phyloP scores from a whole-genome alignment of 2,329 filamentous ascomycete genomes.

The Diplodia intermedia region DNA sequence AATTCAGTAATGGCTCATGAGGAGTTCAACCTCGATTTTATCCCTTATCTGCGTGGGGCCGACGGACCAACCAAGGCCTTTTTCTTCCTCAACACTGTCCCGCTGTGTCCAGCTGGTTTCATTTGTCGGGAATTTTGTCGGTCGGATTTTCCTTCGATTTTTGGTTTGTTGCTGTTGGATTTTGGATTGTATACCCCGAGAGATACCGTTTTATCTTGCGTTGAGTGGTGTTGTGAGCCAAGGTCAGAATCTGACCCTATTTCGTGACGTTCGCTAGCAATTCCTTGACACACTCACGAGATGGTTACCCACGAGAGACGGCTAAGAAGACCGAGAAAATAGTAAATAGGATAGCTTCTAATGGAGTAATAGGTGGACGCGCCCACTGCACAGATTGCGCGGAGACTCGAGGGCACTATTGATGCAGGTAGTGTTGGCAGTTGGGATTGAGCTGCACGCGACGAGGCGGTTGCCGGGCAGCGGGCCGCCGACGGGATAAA shows the following conservation, averaged over 20 bases:
- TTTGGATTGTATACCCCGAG: constrained; percentile 29
- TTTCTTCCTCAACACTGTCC: background rate
- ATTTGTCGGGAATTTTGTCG: constrained; percentile 19
- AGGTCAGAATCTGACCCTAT: constrained; percentile 1
- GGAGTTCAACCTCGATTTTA: background rate
- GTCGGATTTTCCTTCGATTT: constrained; percentile 4
- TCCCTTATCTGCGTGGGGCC: background rate
- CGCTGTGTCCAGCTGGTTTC: constrained; percentile 26
- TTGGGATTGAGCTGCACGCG: background rate
- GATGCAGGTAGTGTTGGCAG: background rate
- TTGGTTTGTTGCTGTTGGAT: constrained; percentile 18
- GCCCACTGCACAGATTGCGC: constrained; percentile 20
- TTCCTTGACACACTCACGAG: constrained; percentile 13
- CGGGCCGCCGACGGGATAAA: background rate
- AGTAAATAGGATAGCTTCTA: constrained; percentile 20
- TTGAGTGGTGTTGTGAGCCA: constrained; percentile 19
- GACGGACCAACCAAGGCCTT: background rate
- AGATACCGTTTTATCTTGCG: constrained; percentile 16
- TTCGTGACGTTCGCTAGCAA: constrained; percentile 25
- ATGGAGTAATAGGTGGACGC: constrained; percentile 28
- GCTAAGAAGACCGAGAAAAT: constrained; percentile 18
- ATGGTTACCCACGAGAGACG: constrained; percentile 28
- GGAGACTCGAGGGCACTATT: background rate
- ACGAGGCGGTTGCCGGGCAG: constrained; percentile 2
- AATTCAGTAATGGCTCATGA: constrained; percentile 20